Conservation (phyloP, 139 green algal genomes). For the Mesotaenium endlicherianum region DNA sequence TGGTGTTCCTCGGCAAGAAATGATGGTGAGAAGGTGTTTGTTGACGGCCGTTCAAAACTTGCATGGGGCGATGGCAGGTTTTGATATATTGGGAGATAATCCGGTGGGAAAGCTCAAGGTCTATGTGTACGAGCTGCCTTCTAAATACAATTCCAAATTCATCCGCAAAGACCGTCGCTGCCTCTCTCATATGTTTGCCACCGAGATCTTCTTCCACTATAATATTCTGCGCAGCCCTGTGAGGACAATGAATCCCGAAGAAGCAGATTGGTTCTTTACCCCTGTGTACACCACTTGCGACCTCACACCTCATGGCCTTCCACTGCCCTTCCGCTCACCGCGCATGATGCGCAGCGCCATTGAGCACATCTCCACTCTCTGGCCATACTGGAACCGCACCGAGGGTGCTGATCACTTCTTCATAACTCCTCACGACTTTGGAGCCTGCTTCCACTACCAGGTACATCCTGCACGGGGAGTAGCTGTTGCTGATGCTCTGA, state of each 20-base stretch:
- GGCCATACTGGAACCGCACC: slow-evolving; percentile 37
- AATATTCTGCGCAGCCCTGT: slow-evolving; percentile 21
- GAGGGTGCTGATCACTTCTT: slow-evolving; percentile 45
- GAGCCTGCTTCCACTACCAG: slow-evolving; percentile 44
- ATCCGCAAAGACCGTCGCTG: slow-evolving; percentile 21
- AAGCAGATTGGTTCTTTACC: slow-evolving; percentile 41
- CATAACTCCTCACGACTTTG: slow-evolving; percentile 34
- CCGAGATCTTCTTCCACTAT: slow-evolving; percentile 25
- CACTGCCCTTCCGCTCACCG: slow-evolving; percentile 26
- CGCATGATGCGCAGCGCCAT: slow-evolving; percentile 30
- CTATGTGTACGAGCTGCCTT: slow-evolving; percentile 40
- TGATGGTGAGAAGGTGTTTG: too few relatives aligned
- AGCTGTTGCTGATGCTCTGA: too few relatives aligned
- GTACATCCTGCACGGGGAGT: too few relatives aligned
- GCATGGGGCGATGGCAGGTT: too few relatives aligned
- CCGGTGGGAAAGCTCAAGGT: slow-evolving; percentile 22
- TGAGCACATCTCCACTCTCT: not conserved
- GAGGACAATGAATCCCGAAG: slow-evolving; percentile 13
- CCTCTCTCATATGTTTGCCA: slow-evolving; percentile 37
- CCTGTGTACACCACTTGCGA: slow-evolving; percentile 45
- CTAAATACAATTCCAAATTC: slow-evolving; percentile 15
- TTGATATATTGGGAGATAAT: slow-evolving; percentile 1
- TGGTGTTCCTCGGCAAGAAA: too few relatives aligned
- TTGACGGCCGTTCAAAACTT: too few relatives aligned
- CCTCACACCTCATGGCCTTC: slow-evolving; percentile 18